Evolutionary conservation across 2,329 filamentous ascomycete species (phyloP).

Genomic region (Emergomyces pasteurianus): DNA sequence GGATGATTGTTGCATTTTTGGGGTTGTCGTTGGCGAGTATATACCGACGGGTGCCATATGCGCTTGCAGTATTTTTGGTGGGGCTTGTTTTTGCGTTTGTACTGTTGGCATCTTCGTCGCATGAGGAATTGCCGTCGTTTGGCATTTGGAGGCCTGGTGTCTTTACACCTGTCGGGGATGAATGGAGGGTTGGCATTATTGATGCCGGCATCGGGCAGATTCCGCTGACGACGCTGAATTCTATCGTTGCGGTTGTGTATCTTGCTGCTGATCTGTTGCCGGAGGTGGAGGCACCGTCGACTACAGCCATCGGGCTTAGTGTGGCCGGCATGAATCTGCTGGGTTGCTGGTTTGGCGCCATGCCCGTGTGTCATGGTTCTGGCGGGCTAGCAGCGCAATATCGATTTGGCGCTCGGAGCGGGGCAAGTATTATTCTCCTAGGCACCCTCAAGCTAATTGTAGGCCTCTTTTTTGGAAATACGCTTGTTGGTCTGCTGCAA

Average conservation of each 20-base stretch:
- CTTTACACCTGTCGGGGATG: constrained; percentile 34
- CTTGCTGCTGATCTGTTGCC: constrained; percentile 69
- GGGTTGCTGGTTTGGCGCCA: constrained; percentile 83
- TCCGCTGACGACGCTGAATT: constrained; percentile 85
- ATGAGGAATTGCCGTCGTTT: constrained; percentile 39
- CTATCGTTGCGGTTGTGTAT: constrained; percentile 74
- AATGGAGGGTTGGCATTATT: constrained; percentile 44
- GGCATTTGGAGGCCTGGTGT: constrained; percentile 49
- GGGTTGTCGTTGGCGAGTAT: constrained; percentile 56
- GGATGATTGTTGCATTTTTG: constrained; percentile 62
- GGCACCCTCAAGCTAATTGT: constrained; percentile 64
- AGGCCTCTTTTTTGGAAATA: constrained; percentile 62
- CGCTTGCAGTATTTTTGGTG: constrained; percentile 56
- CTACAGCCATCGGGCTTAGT: constrained; percentile 68
- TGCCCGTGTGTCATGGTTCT: constrained; percentile 91
- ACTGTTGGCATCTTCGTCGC: constrained; percentile 13
- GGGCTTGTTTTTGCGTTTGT: constrained; percentile 55
- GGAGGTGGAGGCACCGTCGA: constrained; percentile 52
- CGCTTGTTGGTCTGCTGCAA: constrained; percentile 57
- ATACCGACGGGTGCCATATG: constrained; percentile 61
- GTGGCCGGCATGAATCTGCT: constrained; percentile 74
- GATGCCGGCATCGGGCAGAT: constrained; percentile 73
- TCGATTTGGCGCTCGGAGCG: constrained; percentile 81
- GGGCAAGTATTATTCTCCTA: constrained; percentile 68
- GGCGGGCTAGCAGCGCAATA: constrained; percentile 85